phyloP scores from a whole-genome alignment of 2,329 filamentous ascomycete genomes.

The Trichoderma simmonsii region DNA sequence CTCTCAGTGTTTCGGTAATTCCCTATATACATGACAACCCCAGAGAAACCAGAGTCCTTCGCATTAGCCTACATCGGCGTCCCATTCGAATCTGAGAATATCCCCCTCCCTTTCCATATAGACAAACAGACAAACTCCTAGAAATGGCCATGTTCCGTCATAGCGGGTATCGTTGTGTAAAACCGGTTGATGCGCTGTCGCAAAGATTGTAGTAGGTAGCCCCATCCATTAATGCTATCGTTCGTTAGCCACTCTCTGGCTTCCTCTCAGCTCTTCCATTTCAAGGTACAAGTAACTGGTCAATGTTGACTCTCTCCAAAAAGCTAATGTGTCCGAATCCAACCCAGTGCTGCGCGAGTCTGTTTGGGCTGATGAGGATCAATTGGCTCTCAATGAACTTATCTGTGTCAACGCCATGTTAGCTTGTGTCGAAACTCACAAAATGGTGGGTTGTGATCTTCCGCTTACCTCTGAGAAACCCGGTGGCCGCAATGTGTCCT shows the following conservation, averaged over 20 bases:
- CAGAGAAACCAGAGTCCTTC: neutral
- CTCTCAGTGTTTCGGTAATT: neutral
- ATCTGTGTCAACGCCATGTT: slow-evolving; percentile 46
- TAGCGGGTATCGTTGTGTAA: slow-evolving; percentile 12
- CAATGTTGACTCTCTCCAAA: slow-evolving; percentile 59
- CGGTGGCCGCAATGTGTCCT: slow-evolving; percentile 73
- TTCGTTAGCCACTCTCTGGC: neutral
- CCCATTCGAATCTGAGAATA: neutral
- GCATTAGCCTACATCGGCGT: neutral
- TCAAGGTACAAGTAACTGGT: slow-evolving; percentile 42
- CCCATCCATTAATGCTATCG: neutral
- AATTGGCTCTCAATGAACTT: slow-evolving; percentile 72
- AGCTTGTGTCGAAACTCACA: neutral
- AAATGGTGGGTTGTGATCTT: neutral
- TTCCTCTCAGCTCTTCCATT: neutral
- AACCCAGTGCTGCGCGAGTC: slow-evolving; percentile 80
- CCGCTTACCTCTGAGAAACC: slow-evolving; percentile 67
- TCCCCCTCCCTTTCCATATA: neutral
- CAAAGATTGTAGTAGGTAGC: neutral
- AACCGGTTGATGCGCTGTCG: neutral
- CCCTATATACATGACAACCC: neutral
- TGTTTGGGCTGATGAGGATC: slow-evolving; percentile 73
- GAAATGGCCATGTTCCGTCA: slow-evolving; percentile 8
- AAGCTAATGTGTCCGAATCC: slow-evolving; percentile 58
- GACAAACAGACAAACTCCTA: neutral